Evolutionary conservation across 306 rosid genomes (phyloP).

Genomic region (Cajanus cajan): DNA sequence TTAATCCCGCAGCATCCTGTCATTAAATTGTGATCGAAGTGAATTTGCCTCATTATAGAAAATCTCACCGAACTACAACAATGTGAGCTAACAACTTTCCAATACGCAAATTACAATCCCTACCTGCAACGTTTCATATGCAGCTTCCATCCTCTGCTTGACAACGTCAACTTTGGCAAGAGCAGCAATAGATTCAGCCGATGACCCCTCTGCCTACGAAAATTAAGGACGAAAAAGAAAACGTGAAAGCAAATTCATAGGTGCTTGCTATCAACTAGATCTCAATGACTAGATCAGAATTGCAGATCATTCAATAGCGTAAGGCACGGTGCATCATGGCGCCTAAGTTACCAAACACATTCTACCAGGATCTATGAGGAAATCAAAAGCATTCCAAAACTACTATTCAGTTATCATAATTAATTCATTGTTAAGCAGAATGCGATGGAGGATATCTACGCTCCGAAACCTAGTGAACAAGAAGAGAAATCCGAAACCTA

Average conservation of each 20-base stretch:
- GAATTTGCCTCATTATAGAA: conserved; percentile 4
- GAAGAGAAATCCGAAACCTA: background rate
- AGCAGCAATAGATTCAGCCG: conserved; percentile 95
- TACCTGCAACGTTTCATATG: conserved; percentile 91
- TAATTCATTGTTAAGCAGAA: background rate
- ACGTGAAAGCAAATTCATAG: background rate
- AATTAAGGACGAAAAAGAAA: background rate
- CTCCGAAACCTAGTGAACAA: background rate
- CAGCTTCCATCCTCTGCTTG: conserved; percentile 99
- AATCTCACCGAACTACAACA: background rate
- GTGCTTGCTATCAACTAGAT: background rate
- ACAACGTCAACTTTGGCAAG: conserved; percentile 89
- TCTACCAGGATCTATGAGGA: conserved; percentile 11
- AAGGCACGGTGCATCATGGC: background rate
- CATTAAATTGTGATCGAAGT: conserved; percentile 2
- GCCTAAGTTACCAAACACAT: background rate
- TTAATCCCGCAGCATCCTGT: conserved; percentile 99
- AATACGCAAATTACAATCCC: conserved; percentile 16
- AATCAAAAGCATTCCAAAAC: background rate
- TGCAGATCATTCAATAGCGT: background rate
- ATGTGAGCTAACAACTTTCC: background rate
- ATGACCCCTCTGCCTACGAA: conserved; percentile 90
- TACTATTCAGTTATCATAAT: background rate
- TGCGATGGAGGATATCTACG: background rate
- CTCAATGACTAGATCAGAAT: background rate